Evolutionary conservation across 2,329 filamentous ascomycete species (phyloP), one percentile per base, ranked within the genome.

Genomic region (Talaromyces sp.): DNA sequence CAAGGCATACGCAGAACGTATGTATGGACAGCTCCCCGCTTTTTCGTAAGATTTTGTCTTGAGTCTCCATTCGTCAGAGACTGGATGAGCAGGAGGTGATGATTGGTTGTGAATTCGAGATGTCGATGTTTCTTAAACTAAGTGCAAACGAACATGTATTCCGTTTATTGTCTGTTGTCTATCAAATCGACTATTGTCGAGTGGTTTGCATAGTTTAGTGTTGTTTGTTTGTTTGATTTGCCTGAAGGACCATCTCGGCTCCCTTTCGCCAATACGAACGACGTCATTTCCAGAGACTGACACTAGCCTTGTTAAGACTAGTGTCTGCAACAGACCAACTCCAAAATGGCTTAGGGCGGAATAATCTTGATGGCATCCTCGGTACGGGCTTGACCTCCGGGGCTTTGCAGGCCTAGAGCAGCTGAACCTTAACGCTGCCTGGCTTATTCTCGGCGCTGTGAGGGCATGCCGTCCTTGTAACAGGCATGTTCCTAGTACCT

Each of bases 21-120:
- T 5, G 27, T 7, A 58, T 41, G 50, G 54, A 17, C 37, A 45
- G 35, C 7, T 59, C 56, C 39, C 35, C 56, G 52, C 52, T 56
- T 17, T 37, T 15, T 56, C n/a, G 52, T 56, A 37, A 39, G 52
- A 25, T 59, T 59, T 31, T 45, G 56, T 39, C 54, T 35, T 39
- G 54, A 39, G 37, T 59, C 39, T 59, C 27, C 27, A 59, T 59
- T 59, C 35, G 56, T 59, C 35, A 33, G 22, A 41, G 56, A 59
- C 39, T 31, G 22, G 8, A 22, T n/a, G 56, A 19, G 33, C 19
- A 25, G 39, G 37, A n/a, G 11, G 37, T 19, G 56, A 59, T 59
- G 56, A 59, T 59, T 59, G 56, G 56, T 45, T n/a, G 15, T 45
- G 13, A 33, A 17, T 59, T 59, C 56, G 37, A 59, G 45, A 59